Base-by-base conservation (phyloP, 306 rosid species). In the Rosa lucieae region DNA sequence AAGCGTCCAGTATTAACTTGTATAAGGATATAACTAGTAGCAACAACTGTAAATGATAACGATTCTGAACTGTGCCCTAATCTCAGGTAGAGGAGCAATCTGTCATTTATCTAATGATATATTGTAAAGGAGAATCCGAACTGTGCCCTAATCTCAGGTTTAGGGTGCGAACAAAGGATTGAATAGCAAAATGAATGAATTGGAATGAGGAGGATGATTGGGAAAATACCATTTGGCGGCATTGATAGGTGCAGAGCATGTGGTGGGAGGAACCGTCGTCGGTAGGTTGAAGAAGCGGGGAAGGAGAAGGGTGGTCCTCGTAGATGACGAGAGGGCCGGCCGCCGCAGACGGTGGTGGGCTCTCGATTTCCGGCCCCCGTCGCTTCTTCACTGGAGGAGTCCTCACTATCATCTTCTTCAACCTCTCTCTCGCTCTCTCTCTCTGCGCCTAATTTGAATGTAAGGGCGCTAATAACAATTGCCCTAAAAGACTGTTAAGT, bases 201-300 rank as follows among this genome's bases (percentile, higher is more conserved):
- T 18, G 59, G 18, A 53, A 53, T 8, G 1, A 5, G 6, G 4
- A 53, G 5, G 21, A 53, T 1, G 21, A 14, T 53, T 14, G 20
- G 8, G 32, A 40, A 37, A 20, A 23, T 3, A 94, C 99, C 99
- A 95, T 88, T 88, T 95, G 99, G 78, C 97, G 99, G 78, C 98
- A 95, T 77, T 95, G 98, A 75, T 93, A 95, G 61, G 99, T 95
- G 93, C 99, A 88, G 71, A 88, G 91, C 85, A 84, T 78, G 62
- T 77, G 91, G 39, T 80, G 76, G 42, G 87, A 84, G 56, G 79
- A 70, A 67, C 56, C 40, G 78, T 78, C 20, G 80, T 82, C 83
- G 47, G 80, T 26, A 67, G 75, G 86, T 14, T 61, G 62, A 20
- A 21, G 62, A 20, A 12, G 52, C 15, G 73, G 70, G 26, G 84